These are phyloP conservation scores for Fusarium sp. DNA, from an alignment of 2,329 filamentous ascomycete genomes.

Conservation along the genomic window DNA sequence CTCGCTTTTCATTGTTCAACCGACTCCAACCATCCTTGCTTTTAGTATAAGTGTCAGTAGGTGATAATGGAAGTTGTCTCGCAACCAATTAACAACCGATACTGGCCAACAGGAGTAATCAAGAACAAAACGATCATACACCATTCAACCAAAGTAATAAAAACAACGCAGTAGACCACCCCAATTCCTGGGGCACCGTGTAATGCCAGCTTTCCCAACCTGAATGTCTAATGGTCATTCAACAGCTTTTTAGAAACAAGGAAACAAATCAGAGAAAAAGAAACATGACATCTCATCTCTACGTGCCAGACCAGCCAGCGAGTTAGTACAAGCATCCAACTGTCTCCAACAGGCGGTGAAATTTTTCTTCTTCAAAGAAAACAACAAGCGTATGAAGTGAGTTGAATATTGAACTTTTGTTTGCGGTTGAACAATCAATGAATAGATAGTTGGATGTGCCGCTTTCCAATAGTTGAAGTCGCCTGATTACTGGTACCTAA, in stretches of 20 bases:
- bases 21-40: conserved; percentile 33
- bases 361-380: not conserved
- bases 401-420: conserved; percentile 15
- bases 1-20: conserved; percentile 34
- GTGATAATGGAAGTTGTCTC: not conserved
- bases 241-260: conserved; percentile 17
- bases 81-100: not conserved
- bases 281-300: not conserved
- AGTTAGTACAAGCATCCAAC: not conserved
- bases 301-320: conserved; percentile 15
- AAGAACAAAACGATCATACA: conserved; percentile 3
- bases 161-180: conserved; percentile 2
- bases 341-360: not conserved
- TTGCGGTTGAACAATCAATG: conserved; percentile 3
- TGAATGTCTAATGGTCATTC: conserved; percentile 11
- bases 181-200: conserved; percentile 25
- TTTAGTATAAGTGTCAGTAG: conserved; percentile 21
- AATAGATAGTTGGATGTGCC: conserved; percentile 23
- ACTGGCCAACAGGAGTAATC: conserved; percentile 10
- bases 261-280: not conserved
- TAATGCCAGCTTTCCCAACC: conserved; percentile 37
- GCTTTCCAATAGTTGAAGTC: conserved; percentile 13
- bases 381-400: not conserved
- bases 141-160: not conserved
- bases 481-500: conserved; percentile 23